phyloP scores from a whole-genome alignment of 2,329 filamentous ascomycete species.

The Corynespora cassiicola region DNA sequence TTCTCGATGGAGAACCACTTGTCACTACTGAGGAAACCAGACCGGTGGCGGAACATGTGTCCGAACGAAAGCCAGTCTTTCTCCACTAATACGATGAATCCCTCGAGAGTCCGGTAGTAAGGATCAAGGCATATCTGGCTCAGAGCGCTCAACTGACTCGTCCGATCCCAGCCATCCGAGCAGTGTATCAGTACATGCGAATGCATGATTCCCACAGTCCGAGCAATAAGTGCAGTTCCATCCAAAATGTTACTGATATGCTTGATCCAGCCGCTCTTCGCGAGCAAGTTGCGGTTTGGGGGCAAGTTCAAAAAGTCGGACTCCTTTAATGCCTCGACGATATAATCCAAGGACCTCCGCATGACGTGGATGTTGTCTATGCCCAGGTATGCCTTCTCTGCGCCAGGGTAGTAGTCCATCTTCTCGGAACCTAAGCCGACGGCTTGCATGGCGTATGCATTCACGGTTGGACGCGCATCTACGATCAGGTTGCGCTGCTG shows the following conservation, averaged over 20 bases:
- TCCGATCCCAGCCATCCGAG: constrained; percentile 98
- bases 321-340: constrained; percentile 90
- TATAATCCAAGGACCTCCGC: constrained; percentile 85
- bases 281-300: constrained; percentile 80
- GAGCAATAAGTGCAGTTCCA: constrained; percentile 82
- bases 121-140: constrained; percentile 94
- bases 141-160: constrained; percentile 89
- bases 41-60: constrained; percentile 95
- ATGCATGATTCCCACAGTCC: constrained; percentile 88
- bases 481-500: constrained; percentile 95
- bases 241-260: constrained; percentile 86
- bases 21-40: constrained; percentile 84
- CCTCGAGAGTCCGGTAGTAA: constrained; percentile 91
- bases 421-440: constrained; percentile 94
- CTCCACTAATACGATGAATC: constrained; percentile 92
- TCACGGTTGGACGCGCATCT: constrained; percentile 91
- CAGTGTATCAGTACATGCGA: constrained; percentile 97
- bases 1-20: constrained; percentile 93
- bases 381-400: constrained; percentile 87
- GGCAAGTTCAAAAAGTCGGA: constrained; percentile 84
- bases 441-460: constrained; percentile 93
- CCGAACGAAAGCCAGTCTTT: constrained; percentile 99
- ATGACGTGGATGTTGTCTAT: constrained; percentile 99
- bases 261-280: constrained; percentile 87
- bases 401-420: constrained; percentile 95